phyloP scores from a whole-genome alignment of 805 yeast genomes.

The Wickerhamiella cacticola region DNA sequence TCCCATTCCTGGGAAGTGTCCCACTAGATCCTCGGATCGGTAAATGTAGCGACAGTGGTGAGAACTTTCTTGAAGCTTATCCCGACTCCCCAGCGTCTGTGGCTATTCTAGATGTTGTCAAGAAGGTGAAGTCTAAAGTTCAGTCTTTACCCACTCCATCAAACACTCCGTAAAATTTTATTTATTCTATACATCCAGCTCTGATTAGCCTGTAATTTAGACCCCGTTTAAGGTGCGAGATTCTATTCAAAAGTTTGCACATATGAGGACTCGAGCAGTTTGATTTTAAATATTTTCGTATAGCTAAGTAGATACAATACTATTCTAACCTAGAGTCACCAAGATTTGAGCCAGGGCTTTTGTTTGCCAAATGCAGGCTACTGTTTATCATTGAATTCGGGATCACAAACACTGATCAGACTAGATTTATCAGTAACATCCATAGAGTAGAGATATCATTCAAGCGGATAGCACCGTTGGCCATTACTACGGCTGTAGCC shows the following conservation, averaged over 20 bases:
- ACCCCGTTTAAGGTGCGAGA: not conserved
- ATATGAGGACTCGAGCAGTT: too few relatives aligned
- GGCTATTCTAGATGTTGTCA: conserved; percentile 73
- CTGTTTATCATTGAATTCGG: too few relatives aligned
- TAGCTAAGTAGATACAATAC: too few relatives aligned
- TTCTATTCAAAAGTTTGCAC: too few relatives aligned
- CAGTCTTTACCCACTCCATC: conserved; percentile 8
- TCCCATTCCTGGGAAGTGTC: conserved; percentile 79
- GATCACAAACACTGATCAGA: too few relatives aligned
- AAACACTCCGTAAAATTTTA: conserved; percentile 6
- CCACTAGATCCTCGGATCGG: conserved; percentile 96
- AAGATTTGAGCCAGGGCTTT: too few relatives aligned
- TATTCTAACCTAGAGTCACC: too few relatives aligned
- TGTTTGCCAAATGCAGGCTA: too few relatives aligned
- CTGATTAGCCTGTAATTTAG: too few relatives aligned
- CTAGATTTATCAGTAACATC: not conserved
- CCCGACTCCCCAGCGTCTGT: conserved; percentile 90
- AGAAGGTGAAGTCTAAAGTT: not conserved
- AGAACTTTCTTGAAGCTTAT: conserved; percentile 58
- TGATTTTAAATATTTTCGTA: too few relatives aligned
- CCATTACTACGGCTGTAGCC: not conserved
- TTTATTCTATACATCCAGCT: too few relatives aligned
- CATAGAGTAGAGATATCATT: not conserved
- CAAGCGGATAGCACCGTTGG: not conserved
- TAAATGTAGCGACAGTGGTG: conserved; percentile 74